Percentiles rank a stretch among this genome's conserved stretches.
These are phyloP conservation scores for Eucalyptus virginea DNA, from an alignment of 345 rosid genomes.

Conservation along the genomic window DNA sequence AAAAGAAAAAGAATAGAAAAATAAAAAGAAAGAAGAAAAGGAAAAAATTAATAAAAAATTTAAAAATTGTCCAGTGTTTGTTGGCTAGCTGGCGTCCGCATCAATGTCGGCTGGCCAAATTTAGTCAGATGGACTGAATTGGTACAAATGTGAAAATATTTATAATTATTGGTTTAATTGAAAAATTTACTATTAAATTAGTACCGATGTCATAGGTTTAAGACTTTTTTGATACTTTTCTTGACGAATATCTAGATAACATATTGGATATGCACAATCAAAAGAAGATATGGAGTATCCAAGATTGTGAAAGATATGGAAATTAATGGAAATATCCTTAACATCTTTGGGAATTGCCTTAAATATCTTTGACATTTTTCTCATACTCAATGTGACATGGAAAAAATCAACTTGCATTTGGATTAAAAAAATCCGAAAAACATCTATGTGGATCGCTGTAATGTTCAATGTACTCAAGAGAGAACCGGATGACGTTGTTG, in stretches of 20 bases:
- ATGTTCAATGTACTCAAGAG: neutral
- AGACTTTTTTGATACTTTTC: no score
- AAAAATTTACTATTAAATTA: accelerated
- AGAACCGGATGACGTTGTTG: neutral
- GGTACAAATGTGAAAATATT: accelerated
- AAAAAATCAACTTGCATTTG: neutral
- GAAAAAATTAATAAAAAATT: no score
- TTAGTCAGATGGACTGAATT: accelerated
- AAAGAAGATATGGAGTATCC: neutral
- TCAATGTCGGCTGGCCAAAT: accelerated
- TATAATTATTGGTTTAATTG: accelerated
- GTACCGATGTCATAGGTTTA: accelerated
- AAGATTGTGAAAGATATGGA: no score
- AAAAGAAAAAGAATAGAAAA: no score
- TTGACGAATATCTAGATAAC: neutral
- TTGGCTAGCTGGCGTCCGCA: accelerated
- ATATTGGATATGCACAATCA: neutral
- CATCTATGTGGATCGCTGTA: neutral
- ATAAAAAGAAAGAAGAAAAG: no score
- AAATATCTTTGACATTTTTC: neutral
- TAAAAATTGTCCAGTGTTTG: accelerated
- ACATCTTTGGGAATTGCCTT: neutral
- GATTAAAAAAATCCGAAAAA: neutral
- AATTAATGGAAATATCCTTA: neutral
- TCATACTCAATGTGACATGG: no score